Base-by-base conservation (phyloP, 1,284 basidiomycete genomes). In the Pseudozyma sp. region DNA sequence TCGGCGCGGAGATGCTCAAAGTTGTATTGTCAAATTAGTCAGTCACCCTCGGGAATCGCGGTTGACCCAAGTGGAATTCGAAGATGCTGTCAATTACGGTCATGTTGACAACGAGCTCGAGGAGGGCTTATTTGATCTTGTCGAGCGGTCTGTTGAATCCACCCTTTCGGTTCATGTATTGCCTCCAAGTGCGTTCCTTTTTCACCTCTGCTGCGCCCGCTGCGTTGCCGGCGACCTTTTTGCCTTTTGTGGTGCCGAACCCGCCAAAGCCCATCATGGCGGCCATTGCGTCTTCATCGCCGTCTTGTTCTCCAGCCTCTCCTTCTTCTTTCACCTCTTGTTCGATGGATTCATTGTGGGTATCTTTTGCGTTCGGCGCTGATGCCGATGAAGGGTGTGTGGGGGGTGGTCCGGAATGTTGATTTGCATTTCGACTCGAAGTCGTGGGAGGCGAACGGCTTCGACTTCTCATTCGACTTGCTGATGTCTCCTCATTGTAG, bases 161-260 rank as follows among this genome's bases (percentile, higher is more conserved):
- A 30, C 77, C 77, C 37, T 74, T 74, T 34, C 77, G 64, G 82
- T 95, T 95, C 93, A 95, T 95, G 84, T 95, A 95, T 85, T 97
- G 95, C 73, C 95, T 88, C 94, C 95, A 97, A 31, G 94, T 96
- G 57, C 95, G 88, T 72, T 90, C 89, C 86, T 94, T 94, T 88
- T 95, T 95, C 78, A 97, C 86, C 57, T 90, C 85, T 1, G 89
- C 89, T 3, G 76, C 82, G 35, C 94, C 85, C 0, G 81, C 80
- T 35, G 86, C 84, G 40, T 81, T 79, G 29, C 77, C 75, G 72
- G 91, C 90, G 84, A 94, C 92, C 73, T 95, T 94, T 29, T 92
- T 93, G 63, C 82, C 75, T 42, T 97, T 97, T 0, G 95, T 97
- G 0, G 90, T 88, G 7, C 92, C 93, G 83, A 98, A 98, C 1